Conservation (phyloP, 2,329 filamentous ascomycete species). For the Pochonia chlamydosporia region DNA sequence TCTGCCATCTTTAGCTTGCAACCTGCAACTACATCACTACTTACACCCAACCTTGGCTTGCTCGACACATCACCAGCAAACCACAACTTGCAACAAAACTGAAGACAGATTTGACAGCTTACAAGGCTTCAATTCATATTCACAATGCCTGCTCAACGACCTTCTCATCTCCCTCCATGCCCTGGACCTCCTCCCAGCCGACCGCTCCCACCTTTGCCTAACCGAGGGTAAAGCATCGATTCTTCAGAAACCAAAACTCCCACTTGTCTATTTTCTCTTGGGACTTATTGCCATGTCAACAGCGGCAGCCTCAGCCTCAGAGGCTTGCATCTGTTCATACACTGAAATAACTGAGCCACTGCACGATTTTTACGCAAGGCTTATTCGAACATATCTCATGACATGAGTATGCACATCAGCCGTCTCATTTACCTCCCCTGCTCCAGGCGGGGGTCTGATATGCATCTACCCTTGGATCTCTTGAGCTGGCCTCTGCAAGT, state of each 20-base stretch:
- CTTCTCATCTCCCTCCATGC: constrained; percentile 62
- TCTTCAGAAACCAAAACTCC: neutral
- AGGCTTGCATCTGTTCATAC: neutral
- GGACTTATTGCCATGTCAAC: neutral
- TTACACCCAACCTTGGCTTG: too few relatives aligned
- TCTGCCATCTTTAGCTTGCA: too few relatives aligned
- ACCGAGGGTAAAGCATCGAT: constrained; percentile 40
- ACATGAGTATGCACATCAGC: constrained; percentile 9
- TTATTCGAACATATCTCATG: neutral
- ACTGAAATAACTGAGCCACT: constrained; percentile 5
- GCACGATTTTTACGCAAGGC: constrained; percentile 1
- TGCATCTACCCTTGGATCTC: constrained; percentile 9
- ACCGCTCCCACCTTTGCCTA: constrained; percentile 60
- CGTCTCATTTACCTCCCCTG: constrained; percentile 5
- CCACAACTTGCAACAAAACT: too few relatives aligned
- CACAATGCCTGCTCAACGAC: constrained; percentile 53
- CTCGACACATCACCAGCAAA: too few relatives aligned
- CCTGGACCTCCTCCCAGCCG: constrained; percentile 59
- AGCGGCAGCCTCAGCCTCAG: neutral
- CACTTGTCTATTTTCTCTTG: neutral
- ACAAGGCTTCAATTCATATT: too few relatives aligned
- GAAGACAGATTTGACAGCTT: too few relatives aligned
- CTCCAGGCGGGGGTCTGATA: constrained; percentile 10
- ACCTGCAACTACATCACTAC: too few relatives aligned
- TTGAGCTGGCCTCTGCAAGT: constrained; percentile 8